Evolutionary conservation across 352 stramenopile species (phyloP).

Genomic region (Phytopythium vexans): DNA sequence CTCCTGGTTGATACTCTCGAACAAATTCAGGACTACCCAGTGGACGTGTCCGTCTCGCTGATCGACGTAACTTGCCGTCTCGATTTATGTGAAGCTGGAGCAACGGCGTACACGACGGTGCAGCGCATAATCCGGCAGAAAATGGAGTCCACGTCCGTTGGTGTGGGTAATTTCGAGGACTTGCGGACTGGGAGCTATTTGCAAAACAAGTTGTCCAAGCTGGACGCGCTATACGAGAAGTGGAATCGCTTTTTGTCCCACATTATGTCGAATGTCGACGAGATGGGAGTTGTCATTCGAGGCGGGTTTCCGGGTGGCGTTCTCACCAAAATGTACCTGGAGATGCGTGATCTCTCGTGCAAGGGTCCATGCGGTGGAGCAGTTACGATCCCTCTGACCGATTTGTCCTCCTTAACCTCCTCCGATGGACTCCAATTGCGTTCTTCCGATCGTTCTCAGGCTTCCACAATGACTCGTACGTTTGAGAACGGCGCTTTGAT

Average conservation of each 20-base stretch:
- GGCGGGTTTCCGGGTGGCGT: conserved; percentile 53
- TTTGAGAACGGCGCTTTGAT: conserved; percentile 62
- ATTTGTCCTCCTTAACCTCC: conserved; percentile 29
- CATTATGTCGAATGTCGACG: conserved; percentile 59
- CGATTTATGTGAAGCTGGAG: conserved; percentile 51
- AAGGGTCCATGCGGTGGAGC: conserved; percentile 63
- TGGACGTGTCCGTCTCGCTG: conserved; percentile 67
- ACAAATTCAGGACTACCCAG: conserved; percentile 62
- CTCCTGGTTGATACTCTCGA: conserved; percentile 43
- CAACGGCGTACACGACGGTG: conserved; percentile 52
- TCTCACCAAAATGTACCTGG: conserved; percentile 45
- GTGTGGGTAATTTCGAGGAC: conserved; percentile 48
- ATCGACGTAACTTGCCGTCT: conserved; percentile 61
- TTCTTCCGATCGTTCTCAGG: conserved; percentile 3
- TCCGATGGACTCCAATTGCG: conserved; percentile 11
- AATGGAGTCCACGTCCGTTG: conserved; percentile 61
- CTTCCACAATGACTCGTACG: conserved; percentile 18
- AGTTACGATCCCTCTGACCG: conserved; percentile 55
- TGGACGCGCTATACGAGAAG: conserved; percentile 60
- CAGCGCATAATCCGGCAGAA: conserved; percentile 66
- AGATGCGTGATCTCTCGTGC: conserved; percentile 52
- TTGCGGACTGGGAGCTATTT: conserved; percentile 56
- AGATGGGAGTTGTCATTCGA: conserved; percentile 55
- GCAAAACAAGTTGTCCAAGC: conserved; percentile 39
- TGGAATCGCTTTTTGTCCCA: conserved; percentile 48